Conservation (phyloP, 1,139 yeast genomes). For the Saccharomyces hybrid region DNA sequence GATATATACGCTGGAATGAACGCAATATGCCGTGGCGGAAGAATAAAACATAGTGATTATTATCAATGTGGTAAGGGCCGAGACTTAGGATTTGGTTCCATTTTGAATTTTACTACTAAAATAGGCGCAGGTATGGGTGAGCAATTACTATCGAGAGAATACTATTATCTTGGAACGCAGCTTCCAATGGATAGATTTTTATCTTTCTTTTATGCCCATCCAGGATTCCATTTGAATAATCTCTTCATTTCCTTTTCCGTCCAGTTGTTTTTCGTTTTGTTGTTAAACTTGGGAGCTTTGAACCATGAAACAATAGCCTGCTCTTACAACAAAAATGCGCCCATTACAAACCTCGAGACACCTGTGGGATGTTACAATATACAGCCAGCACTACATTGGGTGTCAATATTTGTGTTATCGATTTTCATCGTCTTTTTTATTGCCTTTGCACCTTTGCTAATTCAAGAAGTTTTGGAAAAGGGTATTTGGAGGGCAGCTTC, state of each 20-base stretch:
- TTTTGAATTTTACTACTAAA: slow-evolving; percentile 75
- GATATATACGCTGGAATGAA: slow-evolving; percentile 90
- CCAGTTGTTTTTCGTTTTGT: slow-evolving; percentile 58
- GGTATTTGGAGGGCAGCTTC: slow-evolving; percentile 58
- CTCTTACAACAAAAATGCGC: slow-evolving; percentile 44
- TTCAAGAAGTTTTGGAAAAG: slow-evolving; percentile 74
- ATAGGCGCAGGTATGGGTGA: slow-evolving; percentile 97
- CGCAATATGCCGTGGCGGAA: slow-evolving; percentile 73
- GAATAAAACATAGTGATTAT: slow-evolving; percentile 81
- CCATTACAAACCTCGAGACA: slow-evolving; percentile 50
- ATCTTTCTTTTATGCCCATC: slow-evolving; percentile 84
- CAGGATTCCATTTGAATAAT: slow-evolving; percentile 83
- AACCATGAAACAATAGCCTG: slow-evolving; percentile 55
- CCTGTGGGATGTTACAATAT: slow-evolving; percentile 75
- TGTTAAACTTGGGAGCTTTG: slow-evolving; percentile 62
- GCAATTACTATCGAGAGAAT: slow-evolving; percentile 76
- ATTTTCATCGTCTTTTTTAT: slow-evolving; percentile 78
- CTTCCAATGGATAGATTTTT: slow-evolving; percentile 73
- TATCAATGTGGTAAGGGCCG: slow-evolving; percentile 90
- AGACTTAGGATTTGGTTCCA: slow-evolving; percentile 80
- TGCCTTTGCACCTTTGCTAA: slow-evolving; percentile 68
- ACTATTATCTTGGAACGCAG: slow-evolving; percentile 71
- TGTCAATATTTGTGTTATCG: slow-evolving; percentile 69
- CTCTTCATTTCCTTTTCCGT: slow-evolving; percentile 69
- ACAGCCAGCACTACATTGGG: slow-evolving; percentile 72